Conservation (phyloP, 1,139 yeast species). For the Sugiyamaella neomexicana region DNA sequence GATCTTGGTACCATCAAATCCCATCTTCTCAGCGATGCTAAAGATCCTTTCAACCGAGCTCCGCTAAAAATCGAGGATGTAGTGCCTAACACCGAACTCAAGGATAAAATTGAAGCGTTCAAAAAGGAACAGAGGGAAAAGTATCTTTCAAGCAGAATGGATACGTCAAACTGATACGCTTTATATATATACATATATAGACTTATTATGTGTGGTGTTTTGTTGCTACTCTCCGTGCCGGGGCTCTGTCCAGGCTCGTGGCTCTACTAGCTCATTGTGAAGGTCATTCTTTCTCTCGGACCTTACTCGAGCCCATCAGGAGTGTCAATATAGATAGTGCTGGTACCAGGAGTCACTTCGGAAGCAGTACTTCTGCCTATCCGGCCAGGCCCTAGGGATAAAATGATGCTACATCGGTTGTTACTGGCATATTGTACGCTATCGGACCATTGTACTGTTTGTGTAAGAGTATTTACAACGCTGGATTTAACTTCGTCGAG, state of each 20-base stretch:
- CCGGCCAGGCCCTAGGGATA: slow-evolving; percentile 38
- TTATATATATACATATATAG: not conserved
- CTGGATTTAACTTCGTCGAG: slow-evolving; percentile 34
- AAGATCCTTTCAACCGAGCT: slow-evolving; percentile 94
- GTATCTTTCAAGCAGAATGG: slow-evolving; percentile 20
- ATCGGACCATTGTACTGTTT: slow-evolving; percentile 40
- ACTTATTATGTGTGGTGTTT: not conserved
- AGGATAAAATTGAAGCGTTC: slow-evolving; percentile 59
- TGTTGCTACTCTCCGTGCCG: not conserved
- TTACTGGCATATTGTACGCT: slow-evolving; percentile 30
- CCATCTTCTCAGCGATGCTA: slow-evolving; percentile 88
- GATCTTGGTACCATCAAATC: slow-evolving; percentile 92
- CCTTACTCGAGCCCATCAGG: slow-evolving; percentile 16
- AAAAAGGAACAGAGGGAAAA: slow-evolving; percentile 37
- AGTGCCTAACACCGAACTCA: slow-evolving; percentile 66
- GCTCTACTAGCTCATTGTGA: not conserved
- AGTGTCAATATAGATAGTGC: slow-evolving; percentile 19
- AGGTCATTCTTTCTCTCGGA: too few species aligned
- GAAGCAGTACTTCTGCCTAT: slow-evolving; percentile 29
- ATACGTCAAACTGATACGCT: slow-evolving; percentile 6
- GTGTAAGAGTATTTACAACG: slow-evolving; percentile 33
- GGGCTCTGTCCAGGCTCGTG: not conserved
- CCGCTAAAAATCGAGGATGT: slow-evolving; percentile 91
- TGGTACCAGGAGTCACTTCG: slow-evolving; percentile 16
- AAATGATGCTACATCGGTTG: slow-evolving; percentile 26